phyloP scores from a whole-genome alignment of 495 filamentous ascomycete genomes.

The Penicillium samsonianum region DNA sequence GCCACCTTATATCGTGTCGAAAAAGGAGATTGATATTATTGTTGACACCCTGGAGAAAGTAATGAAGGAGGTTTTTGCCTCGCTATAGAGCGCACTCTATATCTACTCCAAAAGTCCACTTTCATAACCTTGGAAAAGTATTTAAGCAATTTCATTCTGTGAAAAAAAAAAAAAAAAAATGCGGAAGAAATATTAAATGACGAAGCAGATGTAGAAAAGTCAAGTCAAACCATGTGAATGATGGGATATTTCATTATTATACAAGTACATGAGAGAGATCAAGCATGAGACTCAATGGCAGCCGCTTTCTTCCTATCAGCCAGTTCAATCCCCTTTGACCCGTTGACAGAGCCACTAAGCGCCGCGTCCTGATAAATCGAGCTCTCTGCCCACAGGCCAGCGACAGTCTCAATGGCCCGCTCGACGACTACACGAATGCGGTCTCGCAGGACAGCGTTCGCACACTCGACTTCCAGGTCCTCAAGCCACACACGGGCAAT shows the following conservation, averaged over 20 bases:
- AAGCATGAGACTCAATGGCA: constrained; percentile 33
- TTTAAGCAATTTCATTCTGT: constrained; percentile 9
- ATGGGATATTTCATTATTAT: constrained; percentile 22
- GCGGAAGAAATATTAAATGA: background rate
- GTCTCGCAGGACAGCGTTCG: constrained; percentile 69
- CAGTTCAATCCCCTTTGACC: constrained; percentile 14
- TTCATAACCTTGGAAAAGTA: background rate
- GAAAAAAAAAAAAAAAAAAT: background rate
- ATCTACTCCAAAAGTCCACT: background rate
- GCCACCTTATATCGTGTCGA: constrained; percentile 70
- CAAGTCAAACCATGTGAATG: constrained; percentile 10
- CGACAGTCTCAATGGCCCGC: constrained; percentile 85
- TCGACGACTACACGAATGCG: constrained; percentile 87
- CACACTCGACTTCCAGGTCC: constrained; percentile 84
- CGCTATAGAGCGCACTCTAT: constrained; percentile 13
- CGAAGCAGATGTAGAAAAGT: background rate
- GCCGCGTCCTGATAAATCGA: constrained; percentile 27
- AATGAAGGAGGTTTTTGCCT: constrained; percentile 36
- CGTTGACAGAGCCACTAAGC: constrained; percentile 23
- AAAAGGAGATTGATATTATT: constrained; percentile 62
- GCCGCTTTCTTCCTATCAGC: constrained; percentile 23
- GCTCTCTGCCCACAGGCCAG: constrained; percentile 63
- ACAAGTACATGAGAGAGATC: constrained; percentile 20
- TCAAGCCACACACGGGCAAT: constrained; percentile 90
- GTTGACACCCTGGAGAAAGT: constrained; percentile 44